Evolutionary conservation across 768 basidiomycete genomes (phyloP), one percentile per base, ranked within the genome.

Genomic region (Pilatotrama ljubarskyi): DNA sequence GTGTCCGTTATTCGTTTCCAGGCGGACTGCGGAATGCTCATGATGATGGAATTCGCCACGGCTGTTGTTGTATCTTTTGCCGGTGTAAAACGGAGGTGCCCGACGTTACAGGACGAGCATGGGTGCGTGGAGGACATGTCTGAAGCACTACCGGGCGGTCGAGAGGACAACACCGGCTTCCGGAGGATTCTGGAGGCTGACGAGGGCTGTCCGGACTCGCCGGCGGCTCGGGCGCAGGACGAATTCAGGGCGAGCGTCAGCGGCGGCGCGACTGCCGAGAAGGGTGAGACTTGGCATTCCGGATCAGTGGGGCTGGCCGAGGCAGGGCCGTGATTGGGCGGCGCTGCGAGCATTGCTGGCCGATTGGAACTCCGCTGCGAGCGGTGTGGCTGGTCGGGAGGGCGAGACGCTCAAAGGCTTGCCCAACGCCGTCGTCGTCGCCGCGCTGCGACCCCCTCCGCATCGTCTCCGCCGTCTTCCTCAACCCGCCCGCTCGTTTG

Each of bases 351-450:
- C 40, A 61, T 59, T 59, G 43, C 44, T 24, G 46, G 17, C n/a
- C 9, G 26, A 49, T 63, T 63, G 14, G 9, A 32, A 58, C 61
- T 63, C 61, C 61, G 61, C 40, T 25, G n/a, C 25, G 40, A 29
- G 55, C 46, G 55, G 36, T 48, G 55, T 29, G 61, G 53, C 52
- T 46, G 55, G 55, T 20, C 8, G 49, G 41, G 46, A 26, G 44
- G 13, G 15, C 10, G 18, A 55, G 35, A 15, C 51, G 61, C 51
- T 58, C 38, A 62, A 56, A 62, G 61, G 44, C 49, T 49, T 58
- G 55, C 51, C 55, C 61, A 58, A 52, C 61, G 61, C 55, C 51
- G 35, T 48, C 61, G 55, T 63, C 61, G 57, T 58, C 61, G 61
- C 61, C 54, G 59, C 51, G 51, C 61, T 55, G 61, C 61, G 61